Base-by-base conservation (phyloP, 495 filamentous ascomycete species). In the Podospora didyma region DNA sequence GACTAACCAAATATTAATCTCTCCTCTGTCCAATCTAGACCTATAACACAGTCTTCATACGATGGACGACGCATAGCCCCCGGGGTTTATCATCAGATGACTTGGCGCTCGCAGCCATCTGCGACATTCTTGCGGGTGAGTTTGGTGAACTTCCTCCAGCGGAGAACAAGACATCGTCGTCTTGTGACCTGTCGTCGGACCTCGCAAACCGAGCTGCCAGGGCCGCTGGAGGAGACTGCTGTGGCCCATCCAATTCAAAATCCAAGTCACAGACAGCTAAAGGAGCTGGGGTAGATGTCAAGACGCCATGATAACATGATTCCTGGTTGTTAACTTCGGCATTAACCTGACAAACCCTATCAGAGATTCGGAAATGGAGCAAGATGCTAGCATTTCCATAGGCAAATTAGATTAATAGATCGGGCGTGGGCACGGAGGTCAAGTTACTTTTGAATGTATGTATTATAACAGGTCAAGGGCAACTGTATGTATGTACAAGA, bases 61-160 rank as follows among this genome's bases (percentile, higher is more conserved):
- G 82, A 41, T 91, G 87, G 89, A 91, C 87, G 11, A 91, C 89
- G 17, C 88, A 92, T 70, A 75, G 75, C 45, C 87, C 86, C 9
- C 74, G 77, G 20, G 88, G 89, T n/a, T 75, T 92, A n/a, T 86
- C 85, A 0, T 57, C 71, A 22, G 86, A 86, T 59, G 89, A 92
- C 63, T 67, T 86, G 37, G 66, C 76, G 16, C 78, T 91, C 71
- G 89, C 89, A 1, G 69, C 67, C 41, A 77, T 82, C 56, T 91
- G 89, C 68, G 87, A 91, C 65, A 64, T 78, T 53, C 75, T 83
- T 24, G 83, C 82, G 16, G 49, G 26, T 16, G 71, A 74, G 51
- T 75, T 79, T 58, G 79, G 80, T 35, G 84, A 86, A 63, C 60
- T 75, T 31, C 56, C 59, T 14, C n/a, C n/a, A n/a, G n/a, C n/a